Evolutionary conservation across 805 yeast species (phyloP).

Genomic region (Yarrowia divulgata): DNA sequence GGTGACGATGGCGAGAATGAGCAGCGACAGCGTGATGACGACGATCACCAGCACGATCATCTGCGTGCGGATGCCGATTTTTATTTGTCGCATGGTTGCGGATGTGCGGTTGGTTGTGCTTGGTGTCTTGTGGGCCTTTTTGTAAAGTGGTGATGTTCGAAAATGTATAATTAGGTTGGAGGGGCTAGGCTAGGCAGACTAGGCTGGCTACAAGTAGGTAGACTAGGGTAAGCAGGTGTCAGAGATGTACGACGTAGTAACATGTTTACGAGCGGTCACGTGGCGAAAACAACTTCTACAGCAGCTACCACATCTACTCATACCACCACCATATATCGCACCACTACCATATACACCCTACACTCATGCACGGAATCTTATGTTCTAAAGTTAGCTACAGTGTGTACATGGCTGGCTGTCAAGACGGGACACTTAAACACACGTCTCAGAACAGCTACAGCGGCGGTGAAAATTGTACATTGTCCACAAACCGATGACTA

Average conservation of each 20-base stretch:
- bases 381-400: background rate
- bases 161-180: background rate
- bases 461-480: no score
- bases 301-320: background rate
- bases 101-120: background rate
- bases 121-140: background rate
- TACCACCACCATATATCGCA: background rate
- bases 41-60: constrained; percentile 70
- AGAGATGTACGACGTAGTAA: no score
- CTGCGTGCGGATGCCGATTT: constrained; percentile 74
- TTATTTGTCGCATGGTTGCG: constrained; percentile 42
- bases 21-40: constrained; percentile 70
- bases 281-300: no score
- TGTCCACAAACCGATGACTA: no score
- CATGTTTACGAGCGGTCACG: no score
- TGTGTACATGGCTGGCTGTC: no score
- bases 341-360: background rate
- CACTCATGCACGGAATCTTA: background rate
- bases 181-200: no score
- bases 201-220: no score
- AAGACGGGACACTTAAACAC: no score
- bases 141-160: background rate
- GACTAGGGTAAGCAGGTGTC: no score
- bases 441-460: background rate
- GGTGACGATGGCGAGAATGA: constrained; percentile 74